Base-by-base conservation (phyloP, 2,329 filamentous ascomycete genomes). In the Hypomyces rosellus region DNA sequence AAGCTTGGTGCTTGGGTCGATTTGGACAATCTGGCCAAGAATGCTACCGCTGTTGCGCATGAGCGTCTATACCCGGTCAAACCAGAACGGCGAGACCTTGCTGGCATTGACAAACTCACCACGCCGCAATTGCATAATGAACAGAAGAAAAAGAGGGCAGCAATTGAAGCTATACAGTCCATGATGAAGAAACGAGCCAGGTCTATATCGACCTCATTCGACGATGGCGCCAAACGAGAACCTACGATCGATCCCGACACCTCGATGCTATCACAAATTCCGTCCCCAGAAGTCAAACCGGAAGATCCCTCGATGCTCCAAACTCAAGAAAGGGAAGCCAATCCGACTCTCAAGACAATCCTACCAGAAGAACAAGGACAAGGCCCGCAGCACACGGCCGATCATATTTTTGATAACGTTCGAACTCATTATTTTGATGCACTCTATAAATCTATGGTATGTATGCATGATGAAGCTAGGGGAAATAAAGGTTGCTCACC, bases 1-100 rank as follows among this genome's bases (percentile, higher is more conserved):
- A 83, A 79, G 59, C 70, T 93, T 40, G 84, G 81, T 2, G 66
- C 71, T 16, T 88, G 85, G 84, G 74, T 87, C 18, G 77, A 83
- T 54, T 62, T 85, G 46, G 73, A 76, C 34, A 68, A 73, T 6
- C 69, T 90, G 25, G 67, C 68, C 20, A 63, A 65, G 11, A 65
- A 72, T 37, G 78, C 81, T 37, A 79, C 77, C 0, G 64, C 61
- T 4, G 45, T 66, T 25, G 66, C 59, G 41, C 59, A 54, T 20
- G 60, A 69, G 11, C 65, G 67, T 11, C 48, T 70, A 7, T 53
- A 54, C 7, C 55, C 58, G 14, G 48, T 51, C 14, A 59, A 54
- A 22, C 48, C 45, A 4, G 56, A 60, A 30, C 55, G 48, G 14
- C 48, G 40, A 11, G 54, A 54, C 2, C 55, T 57, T 18, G 54